Percentiles rank a stretch among this genome's conserved stretches.
Conservation (phyloP, 768 basidiomycete genomes). For the Russula sp. region DNA sequence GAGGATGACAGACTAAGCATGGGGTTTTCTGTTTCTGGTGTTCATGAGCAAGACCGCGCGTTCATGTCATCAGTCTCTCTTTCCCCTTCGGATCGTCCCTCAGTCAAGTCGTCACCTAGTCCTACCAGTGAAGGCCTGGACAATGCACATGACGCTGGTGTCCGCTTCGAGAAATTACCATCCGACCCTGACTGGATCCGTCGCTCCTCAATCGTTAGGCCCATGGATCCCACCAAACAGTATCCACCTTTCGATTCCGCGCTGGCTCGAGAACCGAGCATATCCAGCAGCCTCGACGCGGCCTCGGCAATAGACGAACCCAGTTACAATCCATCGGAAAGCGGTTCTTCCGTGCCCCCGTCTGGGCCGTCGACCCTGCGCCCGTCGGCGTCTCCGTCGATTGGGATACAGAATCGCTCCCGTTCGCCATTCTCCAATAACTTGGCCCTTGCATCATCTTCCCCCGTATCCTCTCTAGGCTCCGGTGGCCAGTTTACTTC, state of each 20-base stretch:
- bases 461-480: conserved; percentile 75
- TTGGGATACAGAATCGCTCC: conserved; percentile 33
- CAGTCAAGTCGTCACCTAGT: conserved; percentile 67
- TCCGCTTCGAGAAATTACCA: conserved; percentile 29
- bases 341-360: conserved; percentile 18
- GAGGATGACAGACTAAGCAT: conserved; percentile 50
- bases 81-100: conserved; percentile 64
- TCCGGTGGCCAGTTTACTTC: conserved; percentile 64
- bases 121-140: conserved; percentile 44
- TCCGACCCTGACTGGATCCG: conserved; percentile 35
- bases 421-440: conserved; percentile 46
- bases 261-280: conserved; percentile 22
- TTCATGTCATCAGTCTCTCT: conserved; percentile 57
- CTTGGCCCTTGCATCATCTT: conserved; percentile 56
- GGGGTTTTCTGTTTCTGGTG: conserved; percentile 47
- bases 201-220: conserved; percentile 26
- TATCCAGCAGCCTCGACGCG: conserved; percentile 29
- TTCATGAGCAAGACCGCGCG: conserved; percentile 42
- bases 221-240: conserved; percentile 27
- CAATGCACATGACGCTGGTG: conserved; percentile 33
- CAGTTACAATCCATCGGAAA: conserved; percentile 15
- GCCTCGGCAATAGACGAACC: conserved; percentile 23
- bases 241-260: conserved; percentile 36
- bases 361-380: conserved; percentile 28
- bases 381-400: conserved; percentile 24